Base-by-base conservation (phyloP, 2,329 filamentous ascomycete genomes). In the Rutstroemia sp. region DNA sequence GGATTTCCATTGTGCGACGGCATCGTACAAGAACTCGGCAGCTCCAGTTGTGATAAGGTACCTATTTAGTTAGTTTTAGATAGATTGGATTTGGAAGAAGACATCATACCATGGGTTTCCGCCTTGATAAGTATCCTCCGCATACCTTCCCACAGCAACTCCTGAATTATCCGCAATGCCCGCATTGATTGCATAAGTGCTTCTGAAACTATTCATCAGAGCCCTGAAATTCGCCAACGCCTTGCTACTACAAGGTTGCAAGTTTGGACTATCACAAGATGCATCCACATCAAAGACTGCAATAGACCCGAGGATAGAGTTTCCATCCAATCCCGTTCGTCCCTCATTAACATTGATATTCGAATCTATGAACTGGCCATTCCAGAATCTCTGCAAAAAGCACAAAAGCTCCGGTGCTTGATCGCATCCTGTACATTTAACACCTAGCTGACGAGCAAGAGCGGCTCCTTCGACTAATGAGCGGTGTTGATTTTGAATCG, bases 21-120 rank as follows among this genome's bases (percentile, higher is more conserved):
- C 86, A 63, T 88, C 85, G 69, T 91, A 92, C 7, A 94, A 79
- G 67, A 89, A 86, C 71, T 94, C 89, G 3, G 88, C 89, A 0
- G 87, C 87, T 1, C 86, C 87, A 25, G 89, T 77, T 0, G 87
- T 92, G 64, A 80, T 79, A 8, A 92, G 77, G 63, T 90, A 88
- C 64, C 64, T 65, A 6, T 12, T 45, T 39, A 49, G 49, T 54
- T 37, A 51, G 52, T 12, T 42, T 46, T 19, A 1, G 19, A 14
- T 12, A 3, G 16, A 37, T 12, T 25, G 16, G 54, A 45, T 34
- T 19, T 37, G 49, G 4, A 39, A 8, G 21, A 38, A 48, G 44
- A 21, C 18, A 10, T 45, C 51, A 37, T 54, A 65, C 89, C 88
- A 92, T 3, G 88, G 88, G 69, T 94, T 90, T 2, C 88, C 88